Base-by-base conservation (phyloP, 345 rosid species). In the Bruguiera sexangula region DNA sequence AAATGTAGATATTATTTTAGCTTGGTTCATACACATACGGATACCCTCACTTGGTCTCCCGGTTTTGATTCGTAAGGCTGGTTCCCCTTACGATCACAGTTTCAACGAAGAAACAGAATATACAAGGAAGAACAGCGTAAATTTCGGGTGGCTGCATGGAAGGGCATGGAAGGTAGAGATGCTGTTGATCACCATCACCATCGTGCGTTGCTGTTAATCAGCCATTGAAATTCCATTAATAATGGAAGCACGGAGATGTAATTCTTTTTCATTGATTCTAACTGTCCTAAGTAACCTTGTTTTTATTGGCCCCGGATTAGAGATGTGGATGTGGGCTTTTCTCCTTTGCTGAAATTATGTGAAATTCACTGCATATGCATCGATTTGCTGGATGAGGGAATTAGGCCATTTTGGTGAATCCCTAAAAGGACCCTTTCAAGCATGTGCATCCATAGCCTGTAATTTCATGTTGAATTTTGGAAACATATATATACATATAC, bases 91-190 rank as follows among this genome's bases (percentile, higher is more conserved):
- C 36, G 56, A 20, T 76, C 51, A n/a, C 89, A 90, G 97, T 95
- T 92, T 76, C 90, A 90, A 75, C 82, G 99, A 60, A 88, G 99
- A 75, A 95, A 95, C 70, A 84, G 96, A 54, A 86, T 95, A 63
- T 95, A 92, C 82, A 95, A 95, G 82, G 97, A 95, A 82, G 99
- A 95, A 80, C 93, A 95, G 79, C 97, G 97, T 36, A 88, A 90
- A 74, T 73, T 92, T 71, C 80, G 97, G 60, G 92, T 97, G 27
- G 96, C 93, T 37, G 76, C 88, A 0, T 84, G 82, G 59, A 87
- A 88, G 72, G 81, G 52, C 69, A 85, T 81, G 66, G 85, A 81
- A 0, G 89, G 69, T 3, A 90, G 69, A 37, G 89, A 80, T 39
- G 87, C 69, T 15, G 63, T 69, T 78, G 79, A 64, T 46, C 48